These are phyloP conservation scores for Monoraphidium neglectum DNA, from an alignment of 139 green algal genomes.

Conservation along the genomic window DNA sequence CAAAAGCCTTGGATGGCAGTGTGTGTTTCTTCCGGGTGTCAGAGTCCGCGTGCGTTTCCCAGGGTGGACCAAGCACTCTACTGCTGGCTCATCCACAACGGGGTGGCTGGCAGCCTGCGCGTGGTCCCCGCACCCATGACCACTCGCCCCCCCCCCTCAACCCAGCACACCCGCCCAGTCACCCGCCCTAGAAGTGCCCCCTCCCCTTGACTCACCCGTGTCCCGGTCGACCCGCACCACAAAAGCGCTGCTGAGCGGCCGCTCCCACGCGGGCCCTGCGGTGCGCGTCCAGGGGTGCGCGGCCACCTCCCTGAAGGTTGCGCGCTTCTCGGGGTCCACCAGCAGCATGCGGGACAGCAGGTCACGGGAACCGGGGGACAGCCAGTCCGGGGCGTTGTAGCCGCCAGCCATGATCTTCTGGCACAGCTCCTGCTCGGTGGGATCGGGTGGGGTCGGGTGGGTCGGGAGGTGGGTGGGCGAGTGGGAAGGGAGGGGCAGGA, in stretches of 20 bases:
- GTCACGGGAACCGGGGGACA: slow-evolving; percentile 46
- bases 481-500: too few species aligned
- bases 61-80: neutral
- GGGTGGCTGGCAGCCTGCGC: neutral
- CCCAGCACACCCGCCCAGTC: too few species aligned
- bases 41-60: neutral
- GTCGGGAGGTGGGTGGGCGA: too few species aligned
- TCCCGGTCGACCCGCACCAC: too few species aligned
- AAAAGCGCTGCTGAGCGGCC: slow-evolving; percentile 5
- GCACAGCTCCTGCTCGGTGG: slow-evolving; percentile 65
- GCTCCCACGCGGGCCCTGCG: slow-evolving; percentile 3
- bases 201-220: too few species aligned
- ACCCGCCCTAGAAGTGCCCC: too few species aligned
- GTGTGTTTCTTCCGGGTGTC: neutral
- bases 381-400: slow-evolving; percentile 60
- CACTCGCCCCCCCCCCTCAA: too few species aligned
- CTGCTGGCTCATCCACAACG: neutral
- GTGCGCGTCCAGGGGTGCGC: slow-evolving; percentile 4
- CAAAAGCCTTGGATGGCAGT: neutral
- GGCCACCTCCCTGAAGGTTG: slow-evolving; percentile 45
- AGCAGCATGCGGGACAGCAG: slow-evolving; percentile 68
- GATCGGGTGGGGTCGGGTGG: too few species aligned
- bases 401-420: slow-evolving; percentile 73
- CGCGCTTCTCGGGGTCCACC: slow-evolving; percentile 60
- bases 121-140: too few species aligned